phyloP scores from a whole-genome alignment of 2,329 filamentous ascomycete species.

The Sordariomycetes sp. region DNA sequence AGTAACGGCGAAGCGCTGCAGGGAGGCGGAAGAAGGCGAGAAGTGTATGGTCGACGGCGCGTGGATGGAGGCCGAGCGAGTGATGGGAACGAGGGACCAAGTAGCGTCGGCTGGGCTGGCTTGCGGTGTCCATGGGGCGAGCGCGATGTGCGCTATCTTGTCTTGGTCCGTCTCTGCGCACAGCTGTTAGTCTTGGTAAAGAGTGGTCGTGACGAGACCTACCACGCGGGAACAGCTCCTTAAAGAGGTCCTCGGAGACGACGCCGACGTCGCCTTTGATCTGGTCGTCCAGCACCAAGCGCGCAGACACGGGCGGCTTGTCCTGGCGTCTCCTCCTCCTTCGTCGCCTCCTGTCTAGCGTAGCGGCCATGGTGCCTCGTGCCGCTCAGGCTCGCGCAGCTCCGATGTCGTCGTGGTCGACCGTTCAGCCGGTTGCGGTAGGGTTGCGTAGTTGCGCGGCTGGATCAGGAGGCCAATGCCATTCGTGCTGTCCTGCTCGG shows the following conservation, averaged over 20 bases:
- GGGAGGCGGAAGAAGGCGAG: constrained; percentile 59
- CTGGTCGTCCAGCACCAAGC: constrained; percentile 76
- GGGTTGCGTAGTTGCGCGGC: too few species aligned
- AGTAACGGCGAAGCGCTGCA: constrained; percentile 70
- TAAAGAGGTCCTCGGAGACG: constrained; percentile 77
- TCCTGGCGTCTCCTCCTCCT: constrained; percentile 49
- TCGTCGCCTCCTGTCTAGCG: constrained; percentile 3
- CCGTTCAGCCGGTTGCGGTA: too few species aligned
- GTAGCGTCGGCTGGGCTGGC: constrained; percentile 49
- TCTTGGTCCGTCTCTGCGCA: constrained; percentile 22
- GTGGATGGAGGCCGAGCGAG: constrained; percentile 51
- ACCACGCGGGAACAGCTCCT: constrained; percentile 68
- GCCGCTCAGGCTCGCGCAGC: background rate
- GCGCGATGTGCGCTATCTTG: constrained; percentile 54
- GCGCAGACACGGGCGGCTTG: constrained; percentile 68
- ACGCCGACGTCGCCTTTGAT: constrained; percentile 79
- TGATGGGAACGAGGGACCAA: constrained; percentile 82
- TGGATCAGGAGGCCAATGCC: too few species aligned
- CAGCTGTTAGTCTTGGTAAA: background rate
- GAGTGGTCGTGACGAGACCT: constrained; percentile 18
- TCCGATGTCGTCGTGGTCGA: background rate
- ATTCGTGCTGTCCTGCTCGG: too few species aligned
- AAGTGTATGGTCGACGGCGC: constrained; percentile 74
- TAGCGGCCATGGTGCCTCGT: constrained; percentile 1
- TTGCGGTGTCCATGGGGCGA: constrained; percentile 63